Conservation (phyloP, 805 yeast species). For the Starmerella etchellsii region DNA sequence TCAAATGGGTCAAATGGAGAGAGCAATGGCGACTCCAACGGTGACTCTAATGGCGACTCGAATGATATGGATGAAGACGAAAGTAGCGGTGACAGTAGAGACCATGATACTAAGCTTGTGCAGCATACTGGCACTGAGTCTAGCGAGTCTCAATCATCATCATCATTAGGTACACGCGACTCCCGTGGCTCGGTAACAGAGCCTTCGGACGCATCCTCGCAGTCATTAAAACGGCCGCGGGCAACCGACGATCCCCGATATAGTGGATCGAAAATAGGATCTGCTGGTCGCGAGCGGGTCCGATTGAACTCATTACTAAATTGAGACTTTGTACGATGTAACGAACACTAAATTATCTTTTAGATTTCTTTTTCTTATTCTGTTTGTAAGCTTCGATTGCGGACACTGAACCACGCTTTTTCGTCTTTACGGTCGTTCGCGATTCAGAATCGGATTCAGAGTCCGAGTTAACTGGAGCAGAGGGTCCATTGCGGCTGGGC, state of each 20-base stretch:
- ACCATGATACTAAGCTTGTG: not conserved
- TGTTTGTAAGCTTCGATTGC: conserved; percentile 15
- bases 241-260: not conserved
- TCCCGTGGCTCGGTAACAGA: conserved; percentile 1
- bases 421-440: conserved; percentile 5
- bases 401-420: not conserved
- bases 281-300: too few species aligned
- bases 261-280: too few species aligned
- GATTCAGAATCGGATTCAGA: conserved; percentile 11
- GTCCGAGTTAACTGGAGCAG: too few species aligned
- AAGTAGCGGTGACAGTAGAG: conserved; percentile 1
- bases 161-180: not conserved
- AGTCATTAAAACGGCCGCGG: not conserved
- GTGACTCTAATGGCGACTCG: conserved; percentile 8
- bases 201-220: not conserved
- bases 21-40: conserved; percentile 9
- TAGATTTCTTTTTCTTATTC: conserved; percentile 6
- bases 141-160: not conserved
- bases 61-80: conserved; percentile 4
- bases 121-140: not conserved
- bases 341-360: too few species aligned
- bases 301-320: too few species aligned
- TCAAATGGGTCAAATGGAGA: conserved; percentile 10
- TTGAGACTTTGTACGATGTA: too few species aligned
- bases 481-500: too few species aligned